Percentiles rank a stretch among this genome's conserved stretches.
Evolutionary conservation across 2,329 filamentous ascomycete genomes (phyloP).

Genomic region (Aspergillus eucalypticola): DNA sequence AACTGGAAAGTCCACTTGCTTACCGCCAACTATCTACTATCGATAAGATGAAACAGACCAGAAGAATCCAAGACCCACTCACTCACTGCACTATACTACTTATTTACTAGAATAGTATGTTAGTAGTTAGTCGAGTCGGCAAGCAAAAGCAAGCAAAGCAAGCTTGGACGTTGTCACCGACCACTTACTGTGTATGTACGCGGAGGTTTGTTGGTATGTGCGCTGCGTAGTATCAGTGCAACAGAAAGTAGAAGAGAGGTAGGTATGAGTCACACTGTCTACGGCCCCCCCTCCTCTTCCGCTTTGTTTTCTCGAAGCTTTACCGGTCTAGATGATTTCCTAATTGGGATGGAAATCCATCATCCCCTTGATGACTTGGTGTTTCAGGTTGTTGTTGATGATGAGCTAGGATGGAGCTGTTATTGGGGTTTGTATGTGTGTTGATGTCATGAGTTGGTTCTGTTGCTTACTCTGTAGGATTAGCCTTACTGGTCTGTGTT

Average conservation of each 20-base stretch:
- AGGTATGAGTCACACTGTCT: slow-evolving; percentile 6
- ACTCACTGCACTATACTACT: slow-evolving; percentile 1
- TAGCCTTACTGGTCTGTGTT: no score
- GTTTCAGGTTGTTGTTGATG: neutral
- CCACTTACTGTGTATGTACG: neutral
- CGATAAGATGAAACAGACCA: slow-evolving; percentile 19
- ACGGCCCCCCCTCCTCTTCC: neutral
- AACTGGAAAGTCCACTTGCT: neutral
- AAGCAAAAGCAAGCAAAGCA: neutral
- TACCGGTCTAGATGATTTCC: slow-evolving; percentile 7
- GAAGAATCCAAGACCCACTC: slow-evolving; percentile 6
- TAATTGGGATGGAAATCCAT: neutral
- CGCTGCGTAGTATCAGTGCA: neutral
- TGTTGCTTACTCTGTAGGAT: no score
- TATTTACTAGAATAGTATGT: no score
- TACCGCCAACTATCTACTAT: neutral
- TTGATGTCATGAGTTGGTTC: neutral
- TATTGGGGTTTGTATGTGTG: neutral
- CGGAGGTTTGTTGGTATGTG: neutral
- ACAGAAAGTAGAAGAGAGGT: neutral
- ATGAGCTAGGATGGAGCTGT: neutral
- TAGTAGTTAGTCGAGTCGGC: neutral
- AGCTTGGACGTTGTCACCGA: neutral
- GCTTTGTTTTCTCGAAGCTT: slow-evolving; percentile 15
- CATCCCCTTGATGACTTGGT: slow-evolving; percentile 4